Percentiles rank a stretch among this genome's conserved stretches.
Evolutionary conservation across 2,329 filamentous ascomycete genomes (phyloP).

Genomic region (Botryotinia narcissicola): DNA sequence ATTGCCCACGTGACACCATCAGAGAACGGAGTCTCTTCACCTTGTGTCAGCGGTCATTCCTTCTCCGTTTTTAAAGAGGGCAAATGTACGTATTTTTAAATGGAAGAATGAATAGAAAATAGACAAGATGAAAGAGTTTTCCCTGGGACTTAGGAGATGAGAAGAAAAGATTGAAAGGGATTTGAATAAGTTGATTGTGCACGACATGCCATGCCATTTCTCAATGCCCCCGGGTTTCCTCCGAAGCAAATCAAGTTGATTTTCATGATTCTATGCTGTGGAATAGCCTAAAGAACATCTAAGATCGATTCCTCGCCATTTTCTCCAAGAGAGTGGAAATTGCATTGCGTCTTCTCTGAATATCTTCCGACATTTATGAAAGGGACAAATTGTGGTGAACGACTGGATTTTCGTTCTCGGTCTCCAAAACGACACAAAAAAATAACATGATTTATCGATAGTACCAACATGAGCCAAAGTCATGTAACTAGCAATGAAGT

Average conservation of each 20-base stretch:
- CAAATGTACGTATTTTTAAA: neutral
- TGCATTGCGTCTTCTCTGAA: neutral
- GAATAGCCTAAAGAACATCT: neutral
- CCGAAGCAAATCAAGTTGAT: neutral
- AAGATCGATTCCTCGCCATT: neutral
- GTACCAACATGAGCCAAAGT: no score
- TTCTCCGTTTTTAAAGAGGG: no score
- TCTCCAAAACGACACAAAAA: accelerated
- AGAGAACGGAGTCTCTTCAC: neutral
- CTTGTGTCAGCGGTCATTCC: neutral
- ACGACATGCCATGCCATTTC: accelerated
- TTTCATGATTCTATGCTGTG: neutral
- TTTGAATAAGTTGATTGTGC: neutral
- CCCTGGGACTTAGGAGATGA: neutral
- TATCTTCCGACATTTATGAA: neutral
- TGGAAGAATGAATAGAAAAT: neutral
- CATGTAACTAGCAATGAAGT: neutral
- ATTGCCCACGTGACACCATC: no score
- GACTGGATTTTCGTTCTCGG: accelerated
- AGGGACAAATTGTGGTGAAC: neutral
- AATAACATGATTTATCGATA: neutral
- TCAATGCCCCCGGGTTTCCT: neutral
- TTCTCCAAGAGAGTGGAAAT: neutral
- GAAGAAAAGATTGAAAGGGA: neutral
- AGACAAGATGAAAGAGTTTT: neutral